These are phyloP conservation scores for Byssothecium circinans DNA, from an alignment of 2,329 filamentous ascomycete species.

Conservation along the genomic window DNA sequence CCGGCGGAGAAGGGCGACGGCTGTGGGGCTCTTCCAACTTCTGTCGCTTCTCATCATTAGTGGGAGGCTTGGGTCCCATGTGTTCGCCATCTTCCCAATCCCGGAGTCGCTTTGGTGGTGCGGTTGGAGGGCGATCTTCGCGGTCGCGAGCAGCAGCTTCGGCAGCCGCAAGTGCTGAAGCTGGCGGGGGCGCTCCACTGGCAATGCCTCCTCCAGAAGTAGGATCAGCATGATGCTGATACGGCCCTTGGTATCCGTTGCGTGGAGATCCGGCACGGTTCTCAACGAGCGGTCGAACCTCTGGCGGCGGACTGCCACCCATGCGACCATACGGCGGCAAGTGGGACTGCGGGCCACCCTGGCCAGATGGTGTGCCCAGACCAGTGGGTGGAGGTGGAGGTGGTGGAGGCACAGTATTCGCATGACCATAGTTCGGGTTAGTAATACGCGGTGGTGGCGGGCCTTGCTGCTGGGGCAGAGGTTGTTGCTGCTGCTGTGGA, in stretches of 20 bases:
- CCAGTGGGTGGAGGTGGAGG: conserved; percentile 59
- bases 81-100: conserved; percentile 87
- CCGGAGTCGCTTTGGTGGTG: conserved; percentile 74
- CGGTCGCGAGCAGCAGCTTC: conserved; percentile 66
- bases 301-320: conserved; percentile 73
- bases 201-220: conserved; percentile 63
- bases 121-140: conserved; percentile 77
- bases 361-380: conserved; percentile 54
- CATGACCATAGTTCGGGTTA: conserved; percentile 52
- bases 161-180: conserved; percentile 66
- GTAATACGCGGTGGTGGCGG: conserved; percentile 54
- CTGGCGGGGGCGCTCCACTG: conserved; percentile 67
- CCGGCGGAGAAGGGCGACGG: conserved; percentile 61
- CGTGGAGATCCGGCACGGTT: conserved; percentile 90
- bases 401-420: conserved; percentile 56
- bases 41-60: conserved; percentile 83
- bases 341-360: conserved; percentile 49
- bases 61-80: conserved; percentile 71
- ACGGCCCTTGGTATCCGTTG: conserved; percentile 80
- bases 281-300: conserved; percentile 80
- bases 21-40: conserved; percentile 82
- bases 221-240: conserved; percentile 72
- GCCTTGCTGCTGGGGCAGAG: conserved; percentile 50
- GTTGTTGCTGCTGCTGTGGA: conserved; percentile 37
- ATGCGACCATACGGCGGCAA: conserved; percentile 71